These are phyloP conservation scores for Trichoderma sp. DNA, from an alignment of 2,329 filamentous ascomycete genomes.

Conservation along the genomic window DNA sequence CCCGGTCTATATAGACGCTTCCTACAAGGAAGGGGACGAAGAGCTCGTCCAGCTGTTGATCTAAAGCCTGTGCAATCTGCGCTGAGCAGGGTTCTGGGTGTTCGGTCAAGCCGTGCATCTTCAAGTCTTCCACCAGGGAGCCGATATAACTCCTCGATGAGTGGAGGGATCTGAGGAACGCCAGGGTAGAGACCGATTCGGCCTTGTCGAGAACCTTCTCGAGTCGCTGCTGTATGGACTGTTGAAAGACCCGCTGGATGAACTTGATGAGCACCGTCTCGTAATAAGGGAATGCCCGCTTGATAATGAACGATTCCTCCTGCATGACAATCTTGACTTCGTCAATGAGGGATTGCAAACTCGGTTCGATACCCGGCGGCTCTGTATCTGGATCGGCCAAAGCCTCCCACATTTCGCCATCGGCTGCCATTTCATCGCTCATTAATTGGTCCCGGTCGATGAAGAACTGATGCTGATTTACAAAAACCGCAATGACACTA, in stretches of 20 bases:
- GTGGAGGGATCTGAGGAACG: conserved; percentile 87
- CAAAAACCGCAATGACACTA: conserved; percentile 92
- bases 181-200: conserved; percentile 82
- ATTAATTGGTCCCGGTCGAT: conserved; percentile 93
- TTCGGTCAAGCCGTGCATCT: conserved; percentile 90
- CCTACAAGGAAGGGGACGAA: conserved; percentile 69
- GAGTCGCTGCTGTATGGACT: conserved; percentile 92
- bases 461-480: conserved; percentile 99
- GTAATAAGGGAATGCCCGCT: conserved; percentile 91
- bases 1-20: conserved; percentile 67
- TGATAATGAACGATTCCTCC: conserved; percentile 95
- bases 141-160: conserved; percentile 88
- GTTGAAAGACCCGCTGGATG: conserved; percentile 92
- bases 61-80: conserved; percentile 72
- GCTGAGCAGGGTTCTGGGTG: conserved; percentile 88
- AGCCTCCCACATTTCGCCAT: conserved; percentile 80
- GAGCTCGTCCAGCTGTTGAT: conserved; percentile 73
- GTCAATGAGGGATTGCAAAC: conserved; percentile 85
- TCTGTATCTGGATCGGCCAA: conserved; percentile 93
- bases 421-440: conserved; percentile 75
- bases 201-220: conserved; percentile 97
- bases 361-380: conserved; percentile 85
- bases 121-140: conserved; percentile 84
- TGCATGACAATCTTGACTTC: conserved; percentile 95
- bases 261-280: conserved; percentile 93